phyloP scores from a whole-genome alignment of 2,329 filamentous ascomycete genomes.

The Botrytis sinoallii region DNA sequence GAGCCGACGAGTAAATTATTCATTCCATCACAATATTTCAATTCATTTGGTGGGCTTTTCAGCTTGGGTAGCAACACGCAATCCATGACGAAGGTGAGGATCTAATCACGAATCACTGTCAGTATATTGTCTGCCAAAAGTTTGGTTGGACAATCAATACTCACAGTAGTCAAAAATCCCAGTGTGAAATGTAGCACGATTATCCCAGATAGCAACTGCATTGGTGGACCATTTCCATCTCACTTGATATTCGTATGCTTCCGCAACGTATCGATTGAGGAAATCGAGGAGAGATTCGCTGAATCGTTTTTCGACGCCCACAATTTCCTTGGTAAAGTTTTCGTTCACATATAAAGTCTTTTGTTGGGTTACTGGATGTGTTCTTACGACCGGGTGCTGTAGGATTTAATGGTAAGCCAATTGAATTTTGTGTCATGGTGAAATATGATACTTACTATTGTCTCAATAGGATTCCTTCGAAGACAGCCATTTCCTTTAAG shows the following conservation, averaged over 20 bases:
- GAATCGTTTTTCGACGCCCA: slow-evolving; percentile 32
- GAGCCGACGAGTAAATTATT: neutral
- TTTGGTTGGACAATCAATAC: neutral
- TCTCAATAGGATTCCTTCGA: slow-evolving; percentile 34
- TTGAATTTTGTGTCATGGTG: neutral
- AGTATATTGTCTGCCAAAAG: neutral
- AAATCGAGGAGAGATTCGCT: slow-evolving; percentile 30
- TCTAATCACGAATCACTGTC: neutral
- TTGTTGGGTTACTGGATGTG: slow-evolving; percentile 34
- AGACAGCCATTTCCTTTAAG: slow-evolving; percentile 20
- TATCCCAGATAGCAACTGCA: slow-evolving; percentile 34
- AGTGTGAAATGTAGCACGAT: slow-evolving; percentile 22
- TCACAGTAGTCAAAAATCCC: slow-evolving; percentile 19
- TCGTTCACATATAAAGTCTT: slow-evolving; percentile 33
- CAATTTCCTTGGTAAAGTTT: slow-evolving; percentile 28
- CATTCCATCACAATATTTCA: neutral
- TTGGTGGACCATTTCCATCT: slow-evolving; percentile 34
- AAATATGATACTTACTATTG: slow-evolving; percentile 14
- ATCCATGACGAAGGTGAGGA: slow-evolving; percentile 55
- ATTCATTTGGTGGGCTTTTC: slow-evolving; percentile 55
- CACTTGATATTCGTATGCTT: slow-evolving; percentile 32
- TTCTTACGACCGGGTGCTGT: slow-evolving; percentile 35
- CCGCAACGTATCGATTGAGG: slow-evolving; percentile 29
- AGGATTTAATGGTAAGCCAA: slow-evolving; percentile 4
- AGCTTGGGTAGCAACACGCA: slow-evolving; percentile 65